These are phyloP conservation scores for Colletotrichum falcatum DNA, from an alignment of 2,329 filamentous ascomycete genomes.

Conservation along the genomic window DNA sequence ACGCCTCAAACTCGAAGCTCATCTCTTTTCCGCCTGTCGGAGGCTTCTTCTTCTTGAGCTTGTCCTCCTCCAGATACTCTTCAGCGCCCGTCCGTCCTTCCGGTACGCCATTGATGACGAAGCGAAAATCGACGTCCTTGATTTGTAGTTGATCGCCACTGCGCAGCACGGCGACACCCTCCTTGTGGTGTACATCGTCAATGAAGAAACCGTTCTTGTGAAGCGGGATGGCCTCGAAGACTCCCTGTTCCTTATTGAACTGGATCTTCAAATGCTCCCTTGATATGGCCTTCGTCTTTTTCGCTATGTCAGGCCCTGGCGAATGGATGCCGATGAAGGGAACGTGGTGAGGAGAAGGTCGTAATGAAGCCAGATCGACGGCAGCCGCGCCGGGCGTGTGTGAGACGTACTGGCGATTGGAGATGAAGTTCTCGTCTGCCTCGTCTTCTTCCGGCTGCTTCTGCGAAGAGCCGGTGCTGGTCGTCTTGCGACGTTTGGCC, in stretches of 20 bases:
- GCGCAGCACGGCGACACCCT: conserved; percentile 67
- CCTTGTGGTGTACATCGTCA: conserved; percentile 69
- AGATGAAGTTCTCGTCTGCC: conserved; percentile 60
- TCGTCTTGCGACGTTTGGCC: conserved; percentile 61
- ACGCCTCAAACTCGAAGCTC: conserved; percentile 79
- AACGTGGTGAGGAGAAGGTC: conserved; percentile 71
- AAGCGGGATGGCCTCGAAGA: conserved; percentile 73
- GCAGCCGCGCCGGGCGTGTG: conserved; percentile 70
- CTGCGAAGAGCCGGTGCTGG: conserved; percentile 55
- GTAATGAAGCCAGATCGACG: conserved; percentile 69
- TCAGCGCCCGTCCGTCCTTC: conserved; percentile 69
- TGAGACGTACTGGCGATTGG: conserved; percentile 70
- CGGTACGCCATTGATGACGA: conserved; percentile 75
- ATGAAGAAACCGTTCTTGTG: conserved; percentile 78
- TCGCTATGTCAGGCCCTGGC: conserved; percentile 69
- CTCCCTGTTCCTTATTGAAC: conserved; percentile 71
- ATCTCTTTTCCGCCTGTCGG: conserved; percentile 73
- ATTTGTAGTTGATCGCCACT: conserved; percentile 78
- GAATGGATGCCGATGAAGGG: conserved; percentile 81
- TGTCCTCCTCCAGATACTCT: conserved; percentile 61
- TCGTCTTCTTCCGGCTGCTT: conserved; percentile 57
- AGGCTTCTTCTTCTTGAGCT: conserved; percentile 60
- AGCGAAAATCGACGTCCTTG: conserved; percentile 75
- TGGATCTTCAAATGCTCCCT: conserved; percentile 79
- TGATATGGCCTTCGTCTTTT: conserved; percentile 78